Evolutionary conservation across 441 rosid genomes (phyloP), one percentile per base, ranked within the genome.

Genomic region (Adansonia grandidieri): DNA sequence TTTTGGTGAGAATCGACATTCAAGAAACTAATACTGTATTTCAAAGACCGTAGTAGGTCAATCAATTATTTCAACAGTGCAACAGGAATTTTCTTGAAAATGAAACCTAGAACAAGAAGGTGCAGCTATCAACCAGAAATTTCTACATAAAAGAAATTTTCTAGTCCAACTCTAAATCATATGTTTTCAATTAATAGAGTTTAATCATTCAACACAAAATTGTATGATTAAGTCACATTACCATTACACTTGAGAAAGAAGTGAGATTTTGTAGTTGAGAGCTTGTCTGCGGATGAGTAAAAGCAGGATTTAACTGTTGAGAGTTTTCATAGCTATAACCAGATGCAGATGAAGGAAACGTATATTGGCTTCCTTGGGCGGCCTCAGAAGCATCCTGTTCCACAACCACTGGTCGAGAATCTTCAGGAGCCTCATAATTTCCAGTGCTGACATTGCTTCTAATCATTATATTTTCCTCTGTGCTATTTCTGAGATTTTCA

Each of bases 181-280:
- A 65, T 22, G 9, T 56, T 32, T 60, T 44, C 11, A 47, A 65
- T 53, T 14, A 28, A 51, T 51, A 9, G n/a, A 28, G 5, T 53
- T 53, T 17, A 17, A 1, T 28, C 32, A 67, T 24, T 32, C 14
- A 63, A 63, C 28, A 62, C 17, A 63, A 28, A 68, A 45, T 45
- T 1, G 9, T 15, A 54, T 62, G 48, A 24, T 77, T 53, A 66
- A 40, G 32, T 24, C 73, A 51, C 62, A 77, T 82, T 90, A 96
- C 98, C 99, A 91, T 90, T 78, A 91, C 92, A 83, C 83, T 91
- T 63, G 98, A 86, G 83, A 96, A 91, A 37, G 89, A 86, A 75
- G 87, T 84, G 71, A 89, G 90, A 85, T 90, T 92, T 83, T 89
- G 97, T 86, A 88, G 82, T 84, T 92, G 97, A 56, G 92, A 81